phyloP scores from a whole-genome alignment of 768 basidiomycete species.

The Terana coerulea region DNA sequence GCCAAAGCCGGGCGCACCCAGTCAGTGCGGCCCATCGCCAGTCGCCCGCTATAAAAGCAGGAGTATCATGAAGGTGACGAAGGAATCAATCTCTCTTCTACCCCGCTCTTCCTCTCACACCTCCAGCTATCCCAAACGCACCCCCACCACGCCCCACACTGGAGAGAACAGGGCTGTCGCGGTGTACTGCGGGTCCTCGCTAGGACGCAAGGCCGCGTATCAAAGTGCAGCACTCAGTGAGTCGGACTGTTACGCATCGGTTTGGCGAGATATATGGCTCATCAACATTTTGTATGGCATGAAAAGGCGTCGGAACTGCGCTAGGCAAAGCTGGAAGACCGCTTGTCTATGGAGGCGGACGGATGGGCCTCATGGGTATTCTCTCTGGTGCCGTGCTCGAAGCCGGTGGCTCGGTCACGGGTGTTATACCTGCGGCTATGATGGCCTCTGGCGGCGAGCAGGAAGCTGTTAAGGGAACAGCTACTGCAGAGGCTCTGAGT shows the following conservation, averaged over 20 bases:
- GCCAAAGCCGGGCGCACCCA: too few species aligned
- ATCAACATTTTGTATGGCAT: neutral
- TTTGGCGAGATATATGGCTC: neutral
- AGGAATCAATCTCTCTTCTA: too few species aligned
- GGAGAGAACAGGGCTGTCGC: constrained; percentile 43
- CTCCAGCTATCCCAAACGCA: too few species aligned
- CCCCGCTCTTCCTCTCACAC: too few species aligned
- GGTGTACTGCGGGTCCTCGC: constrained; percentile 81
- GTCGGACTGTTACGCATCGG: constrained; percentile 24
- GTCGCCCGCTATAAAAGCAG: too few species aligned
- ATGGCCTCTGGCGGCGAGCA: constrained; percentile 58
- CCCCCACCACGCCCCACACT: too few species aligned
- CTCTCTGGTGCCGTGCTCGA: constrained; percentile 65
- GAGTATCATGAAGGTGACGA: too few species aligned
- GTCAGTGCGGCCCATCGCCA: too few species aligned
- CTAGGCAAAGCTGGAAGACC: constrained; percentile 56
- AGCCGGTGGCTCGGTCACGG: constrained; percentile 68
- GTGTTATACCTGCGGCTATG: constrained; percentile 79
- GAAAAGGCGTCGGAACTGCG: constrained; percentile 68
- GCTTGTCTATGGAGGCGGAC: constrained; percentile 86
- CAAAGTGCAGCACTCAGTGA: constrained; percentile 65
- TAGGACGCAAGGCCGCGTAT: constrained; percentile 60
- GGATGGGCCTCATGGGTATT: constrained; percentile 81
- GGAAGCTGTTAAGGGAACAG: constrained; percentile 22
- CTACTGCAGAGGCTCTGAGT: constrained; percentile 21